Percentiles rank a stretch among this genome's conserved stretches.
Conservation (phyloP, 2,329 filamentous ascomycete species). For the Neoarthrinium moseri region DNA sequence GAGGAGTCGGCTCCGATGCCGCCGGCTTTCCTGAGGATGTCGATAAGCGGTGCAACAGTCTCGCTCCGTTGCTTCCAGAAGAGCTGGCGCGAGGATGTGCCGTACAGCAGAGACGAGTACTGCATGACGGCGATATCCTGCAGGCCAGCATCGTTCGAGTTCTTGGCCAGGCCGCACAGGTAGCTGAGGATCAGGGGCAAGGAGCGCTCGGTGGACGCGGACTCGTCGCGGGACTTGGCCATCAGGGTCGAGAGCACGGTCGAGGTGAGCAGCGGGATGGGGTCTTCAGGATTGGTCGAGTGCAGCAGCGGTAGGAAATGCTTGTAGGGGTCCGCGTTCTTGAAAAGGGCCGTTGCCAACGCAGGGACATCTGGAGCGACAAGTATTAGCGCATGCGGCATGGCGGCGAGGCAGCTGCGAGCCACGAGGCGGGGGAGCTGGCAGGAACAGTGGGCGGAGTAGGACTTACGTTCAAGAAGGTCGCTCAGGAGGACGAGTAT, state of each 20-base stretch:
- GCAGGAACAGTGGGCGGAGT: constrained; percentile 2
- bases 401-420: not conserved
- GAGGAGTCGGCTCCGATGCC: constrained; percentile 64
- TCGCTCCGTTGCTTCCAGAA: constrained; percentile 92
- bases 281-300: constrained; percentile 71
- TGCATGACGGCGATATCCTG: constrained; percentile 95
- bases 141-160: constrained; percentile 74
- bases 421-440: not conserved
- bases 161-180: constrained; percentile 79
- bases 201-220: constrained; percentile 64
- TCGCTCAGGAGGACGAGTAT: constrained; percentile 87
- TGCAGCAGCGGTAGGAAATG: constrained; percentile 85
- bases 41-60: constrained; percentile 77
- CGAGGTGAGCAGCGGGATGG: constrained; percentile 85
- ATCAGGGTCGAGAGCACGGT: constrained; percentile 82
- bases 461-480: constrained; percentile 72
- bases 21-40: constrained; percentile 78
- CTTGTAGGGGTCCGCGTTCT: constrained; percentile 75
- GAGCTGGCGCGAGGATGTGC: constrained; percentile 68
- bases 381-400: constrained; percentile 9
- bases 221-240: constrained; percentile 62
- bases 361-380: constrained; percentile 67
- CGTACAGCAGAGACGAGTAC: constrained; percentile 82
- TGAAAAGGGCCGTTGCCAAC: constrained; percentile 73
- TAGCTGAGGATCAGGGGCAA: constrained; percentile 84